Base-by-base conservation (phyloP, 2,329 filamentous ascomycete species). In the Aspergillus flavus region DNA sequence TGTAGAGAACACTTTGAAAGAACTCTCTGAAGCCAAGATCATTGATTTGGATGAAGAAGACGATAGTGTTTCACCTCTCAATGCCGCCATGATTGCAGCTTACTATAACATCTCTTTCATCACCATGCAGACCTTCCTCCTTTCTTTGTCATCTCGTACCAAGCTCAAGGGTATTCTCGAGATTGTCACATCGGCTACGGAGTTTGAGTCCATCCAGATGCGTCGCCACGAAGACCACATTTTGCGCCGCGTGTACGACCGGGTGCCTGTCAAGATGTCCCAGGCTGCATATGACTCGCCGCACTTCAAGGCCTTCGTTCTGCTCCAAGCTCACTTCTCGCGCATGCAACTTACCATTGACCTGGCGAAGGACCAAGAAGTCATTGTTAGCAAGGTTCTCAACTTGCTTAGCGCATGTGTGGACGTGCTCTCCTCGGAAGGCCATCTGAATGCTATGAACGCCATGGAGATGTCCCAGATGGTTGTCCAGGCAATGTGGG, bases 51-150 rank as follows among this genome's bases (percentile, higher is more conserved):
- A 98, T 68, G 94, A 97, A 74, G 93, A 96, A 57, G 94, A 98
- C 74, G 94, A 96, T 71, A 89, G 89, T 1, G 90, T 98, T 52
- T 87, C 91, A 21, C 94, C 95, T 16, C 87, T 97, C 72, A 98
- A 99, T 77, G 91, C 94, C 2, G 95, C 95, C 69, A 97, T 97
- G 92, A 98, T 99, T 74, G 93, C 92, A 11, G 93, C 95, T 1
- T 98, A 99, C 84, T 99, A 99, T 85, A 98, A 97, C 79, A 97
- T 99, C 74, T 97, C 94, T 6, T 98, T 97, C 81, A 92, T 97
- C 77, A 99, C 95, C 3, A 99, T 99, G 94, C 94, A 99, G 81
- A 99, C 95, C 0, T 94, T 99, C 84, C 84, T 99, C 58, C 84
- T 99, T 61, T 99, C 95, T 16, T 85, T 99, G 54, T 94, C 88